Base-by-base conservation (phyloP, 169 alveolate species). In the Cryptosporidium parvum region DNA sequence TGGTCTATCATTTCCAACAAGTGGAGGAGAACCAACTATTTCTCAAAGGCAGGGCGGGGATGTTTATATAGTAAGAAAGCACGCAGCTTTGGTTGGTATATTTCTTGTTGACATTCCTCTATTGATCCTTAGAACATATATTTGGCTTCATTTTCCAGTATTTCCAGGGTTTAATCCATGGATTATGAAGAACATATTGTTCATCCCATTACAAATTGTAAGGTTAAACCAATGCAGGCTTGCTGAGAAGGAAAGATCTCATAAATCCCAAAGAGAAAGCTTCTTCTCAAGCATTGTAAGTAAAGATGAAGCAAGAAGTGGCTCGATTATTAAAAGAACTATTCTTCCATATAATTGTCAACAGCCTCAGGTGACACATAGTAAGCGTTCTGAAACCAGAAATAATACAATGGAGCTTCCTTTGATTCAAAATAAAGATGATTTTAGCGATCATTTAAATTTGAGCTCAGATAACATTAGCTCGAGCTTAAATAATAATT, bases 71-170 rank as follows among this genome's bases (percentile, higher is more conserved):
- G 92, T 70, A 45, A 65, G 94, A 33, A 92, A 92, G 68, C 94
- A 92, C 39, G 94, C 94, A 16, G 94, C 94, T 16, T 56, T 92
- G 53, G 93, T 92, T 33, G 94, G 94, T 9, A 70, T 92, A 70
- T 92, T 86, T 75, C 45, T 92, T 14, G 93, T 92, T 45, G 94
- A 92, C 33, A 56, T 92, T 51, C 94, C 94, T 48, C 70, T 92
- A 26, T 75, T 84, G 8, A 58, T 70, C 12, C 68, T 92, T 23
- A 29, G 94, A 62, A 80, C 70, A 67, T 84, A 85, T 75, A 73
- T 91, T 33, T 92, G 94, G 94, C 86, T 86, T 35, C 80, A 84
- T 84, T 92, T 71, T 23, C 93, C 94, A 5, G 85, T 91, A 26
- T 21, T 87, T 39, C 85, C 94, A 39, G 94, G 94, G n/a, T 89